phyloP scores from a whole-genome alignment of 148 eudicot genomes.

The Rheum nobile region DNA sequence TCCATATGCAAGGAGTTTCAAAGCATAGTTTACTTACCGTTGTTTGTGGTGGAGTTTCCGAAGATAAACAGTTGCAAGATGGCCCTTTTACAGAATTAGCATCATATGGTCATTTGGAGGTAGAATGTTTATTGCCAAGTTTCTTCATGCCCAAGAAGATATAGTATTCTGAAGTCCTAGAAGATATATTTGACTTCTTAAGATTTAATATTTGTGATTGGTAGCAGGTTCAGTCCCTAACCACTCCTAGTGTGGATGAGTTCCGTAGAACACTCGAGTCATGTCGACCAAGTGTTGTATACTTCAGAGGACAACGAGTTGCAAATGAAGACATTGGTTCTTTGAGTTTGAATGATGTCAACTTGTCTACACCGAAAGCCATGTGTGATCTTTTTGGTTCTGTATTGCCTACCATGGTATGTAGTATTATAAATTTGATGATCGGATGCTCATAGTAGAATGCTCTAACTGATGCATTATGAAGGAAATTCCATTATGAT shows the following conservation, averaged over 20 bases:
- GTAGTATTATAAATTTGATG: constrained; percentile 11
- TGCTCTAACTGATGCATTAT: not conserved
- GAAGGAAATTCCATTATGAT: not conserved
- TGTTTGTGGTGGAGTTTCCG: constrained; percentile 25
- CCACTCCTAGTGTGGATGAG: constrained; percentile 52
- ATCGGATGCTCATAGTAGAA: not conserved
- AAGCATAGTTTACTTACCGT: constrained; percentile 67
- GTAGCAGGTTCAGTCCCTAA: constrained; percentile 59
- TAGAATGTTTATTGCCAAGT: constrained; percentile 7
- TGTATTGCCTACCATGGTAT: constrained; percentile 63
- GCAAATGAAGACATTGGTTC: constrained; percentile 63
- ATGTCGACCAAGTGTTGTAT: constrained; percentile 56
- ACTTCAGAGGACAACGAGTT: constrained; percentile 64
- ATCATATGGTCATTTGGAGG: constrained; percentile 74
- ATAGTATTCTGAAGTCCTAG: not conserved
- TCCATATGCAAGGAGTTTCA: constrained; percentile 53
- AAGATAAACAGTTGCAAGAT: constrained; percentile 20
- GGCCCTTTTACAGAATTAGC: constrained; percentile 57
- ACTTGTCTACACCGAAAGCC: constrained; percentile 38
- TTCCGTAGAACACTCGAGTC: constrained; percentile 44
- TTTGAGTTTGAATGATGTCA: constrained; percentile 48
- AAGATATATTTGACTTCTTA: not conserved
- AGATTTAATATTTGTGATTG: not conserved
- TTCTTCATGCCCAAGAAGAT: not conserved
- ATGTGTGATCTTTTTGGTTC: constrained; percentile 46